Evolutionary conservation across 768 basidiomycete species (phyloP), one percentile per base, ranked within the genome.

Genomic region (Podaxis sp.): DNA sequence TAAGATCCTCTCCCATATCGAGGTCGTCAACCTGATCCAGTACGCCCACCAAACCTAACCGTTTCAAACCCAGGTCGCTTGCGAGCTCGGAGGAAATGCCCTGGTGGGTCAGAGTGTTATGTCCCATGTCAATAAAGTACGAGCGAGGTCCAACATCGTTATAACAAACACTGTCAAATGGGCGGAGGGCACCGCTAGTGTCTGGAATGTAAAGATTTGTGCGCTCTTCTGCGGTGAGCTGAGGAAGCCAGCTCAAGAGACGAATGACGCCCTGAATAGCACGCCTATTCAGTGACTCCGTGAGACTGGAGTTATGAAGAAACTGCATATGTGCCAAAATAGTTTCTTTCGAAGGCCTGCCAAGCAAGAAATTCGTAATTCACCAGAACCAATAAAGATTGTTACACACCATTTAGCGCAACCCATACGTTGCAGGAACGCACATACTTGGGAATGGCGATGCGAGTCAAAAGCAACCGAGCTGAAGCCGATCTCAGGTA

Each of bases 1-100:
- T 71, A 3, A 80, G 71, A 25, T 74, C 72, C 61, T 80, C 78
- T 1, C 77, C 77, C 73, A 83, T 77, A 55, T 82, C 79, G 8
- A 74, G 67, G 0, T 73, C 74, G 36, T 62, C 37, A 8, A 29
- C 17, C 4, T 72, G 63, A 0, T 68, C 68, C 11, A 67, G 65
- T 29, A 74, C 33, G 17, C 76, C 75, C 8, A 71, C 68, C 40
- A 79, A 66, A 1, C 79, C 79, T 15, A 80, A 66, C 4, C 73
- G 74, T 5, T 64, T 55, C 56, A 82, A 67, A 2, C 64, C 59
- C 7, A 82, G 72, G 1, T 59, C 70, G 37, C 63, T 69, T 0
- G 74, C 74, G 2, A 80, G 66, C 2, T 67, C 51, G 15, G 75
- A 72, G 24, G 71, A 69, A 19, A 82, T 50, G 1, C 63, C 64